phyloP scores from a whole-genome alignment of 768 basidiomycete species.

The Boletus insuetus region DNA sequence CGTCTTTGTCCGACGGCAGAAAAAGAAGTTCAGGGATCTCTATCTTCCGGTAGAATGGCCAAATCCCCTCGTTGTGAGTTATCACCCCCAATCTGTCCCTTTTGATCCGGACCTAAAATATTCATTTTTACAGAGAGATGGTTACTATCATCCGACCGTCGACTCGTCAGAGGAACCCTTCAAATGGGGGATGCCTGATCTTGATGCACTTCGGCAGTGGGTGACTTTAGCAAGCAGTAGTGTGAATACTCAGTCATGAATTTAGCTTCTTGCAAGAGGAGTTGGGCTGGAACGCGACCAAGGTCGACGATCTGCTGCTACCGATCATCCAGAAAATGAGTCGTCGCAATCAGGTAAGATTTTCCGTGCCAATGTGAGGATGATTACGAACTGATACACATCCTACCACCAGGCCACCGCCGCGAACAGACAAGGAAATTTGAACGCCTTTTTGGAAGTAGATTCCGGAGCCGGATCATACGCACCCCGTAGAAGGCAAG shows the following conservation, averaged over 20 bases:
- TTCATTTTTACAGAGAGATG: slow-evolving; percentile 62
- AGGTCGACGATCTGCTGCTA: slow-evolving; percentile 87
- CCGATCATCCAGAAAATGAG: slow-evolving; percentile 91
- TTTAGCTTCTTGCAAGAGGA: slow-evolving; percentile 71
- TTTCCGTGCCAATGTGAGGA: background rate
- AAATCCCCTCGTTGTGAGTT: slow-evolving; percentile 80
- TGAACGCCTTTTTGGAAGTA: slow-evolving; percentile 74
- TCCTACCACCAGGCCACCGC: slow-evolving; percentile 46
- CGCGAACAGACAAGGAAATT: slow-evolving; percentile 71
- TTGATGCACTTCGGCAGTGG: slow-evolving; percentile 85
- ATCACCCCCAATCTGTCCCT: slow-evolving; percentile 7
- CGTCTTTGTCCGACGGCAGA: slow-evolving; percentile 44
- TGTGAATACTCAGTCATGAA: slow-evolving; percentile 7
- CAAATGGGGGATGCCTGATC: slow-evolving; percentile 96
- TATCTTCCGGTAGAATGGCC: slow-evolving; percentile 87
- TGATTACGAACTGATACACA: background rate
- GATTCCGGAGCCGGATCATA: slow-evolving; percentile 62
- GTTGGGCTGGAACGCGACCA: slow-evolving; percentile 74
- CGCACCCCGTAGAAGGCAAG: slow-evolving; percentile 77
- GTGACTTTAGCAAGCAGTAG: slow-evolving; percentile 24
- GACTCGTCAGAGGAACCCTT: slow-evolving; percentile 92
- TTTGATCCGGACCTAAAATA: background rate
- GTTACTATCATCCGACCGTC: slow-evolving; percentile 88
- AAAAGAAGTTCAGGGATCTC: slow-evolving; percentile 84
- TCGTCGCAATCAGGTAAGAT: slow-evolving; percentile 67